Conservation (phyloP, 768 basidiomycete genomes). For the Punctularia strigosozonata region DNA sequence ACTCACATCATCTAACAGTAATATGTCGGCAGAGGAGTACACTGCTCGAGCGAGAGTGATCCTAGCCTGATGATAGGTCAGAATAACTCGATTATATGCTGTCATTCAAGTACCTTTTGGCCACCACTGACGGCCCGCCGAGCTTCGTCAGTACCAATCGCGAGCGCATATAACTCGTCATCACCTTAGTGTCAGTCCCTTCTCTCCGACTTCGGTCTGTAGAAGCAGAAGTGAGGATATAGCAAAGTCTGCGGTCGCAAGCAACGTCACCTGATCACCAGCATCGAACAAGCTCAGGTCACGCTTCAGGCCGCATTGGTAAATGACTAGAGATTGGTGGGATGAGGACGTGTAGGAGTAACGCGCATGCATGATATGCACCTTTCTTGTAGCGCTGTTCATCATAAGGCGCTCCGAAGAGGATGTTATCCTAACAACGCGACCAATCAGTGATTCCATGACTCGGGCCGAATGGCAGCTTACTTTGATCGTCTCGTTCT, state of each 20-base stretch:
- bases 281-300: conserved; percentile 22
- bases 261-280: no score
- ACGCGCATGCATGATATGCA: neutral
- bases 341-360: neutral
- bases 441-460: neutral
- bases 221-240: no score
- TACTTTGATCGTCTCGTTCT: conserved; percentile 66
- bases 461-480: conserved; percentile 4
- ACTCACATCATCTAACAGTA: conserved; percentile 27
- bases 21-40: conserved; percentile 21
- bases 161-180: no score
- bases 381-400: conserved; percentile 16
- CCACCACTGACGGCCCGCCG: no score
- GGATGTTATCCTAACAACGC: conserved; percentile 12
- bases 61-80: conserved; percentile 21
- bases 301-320: conserved; percentile 22
- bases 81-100: conserved; percentile 3
- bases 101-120: conserved; percentile 25
- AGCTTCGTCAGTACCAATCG: no score
- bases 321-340: conserved; percentile 14
- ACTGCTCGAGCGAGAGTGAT: conserved; percentile 28
- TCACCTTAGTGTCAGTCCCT: conserved; percentile 24
- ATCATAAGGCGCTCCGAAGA: conserved; percentile 17
- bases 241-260: no score
- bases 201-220: conserved; percentile 31